A percentile compares a stretch with the other conserved stretches of the same genome.
Evolutionary conservation across 1,139 yeast genomes (phyloP).

Genomic region (Yamadazyma triangularis): DNA sequence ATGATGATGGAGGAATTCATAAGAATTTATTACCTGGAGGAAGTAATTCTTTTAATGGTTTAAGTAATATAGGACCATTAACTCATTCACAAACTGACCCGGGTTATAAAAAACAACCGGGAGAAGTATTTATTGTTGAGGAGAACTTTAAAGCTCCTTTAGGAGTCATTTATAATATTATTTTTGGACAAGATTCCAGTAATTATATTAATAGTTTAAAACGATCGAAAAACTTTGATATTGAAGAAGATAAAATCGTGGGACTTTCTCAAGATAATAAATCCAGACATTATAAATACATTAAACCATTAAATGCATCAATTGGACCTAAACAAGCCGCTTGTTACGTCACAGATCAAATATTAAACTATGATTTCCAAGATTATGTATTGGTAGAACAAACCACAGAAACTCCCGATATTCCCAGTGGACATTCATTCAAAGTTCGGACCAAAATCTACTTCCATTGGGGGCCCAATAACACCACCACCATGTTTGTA

Average conservation of each 20-base stretch:
- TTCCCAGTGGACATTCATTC: slow-evolving; percentile 87
- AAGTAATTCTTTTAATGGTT: slow-evolving; percentile 27
- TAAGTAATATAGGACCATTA: slow-evolving; percentile 34
- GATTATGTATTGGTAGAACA: slow-evolving; percentile 57
- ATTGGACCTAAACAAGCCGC: slow-evolving; percentile 94
- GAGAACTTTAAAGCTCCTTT: slow-evolving; percentile 69
- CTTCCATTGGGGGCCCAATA: slow-evolving; percentile 74
- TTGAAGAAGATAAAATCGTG: slow-evolving; percentile 49
- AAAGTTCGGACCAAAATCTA: slow-evolving; percentile 64
- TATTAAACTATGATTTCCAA: slow-evolving; percentile 61
- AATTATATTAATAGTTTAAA: slow-evolving; percentile 53
- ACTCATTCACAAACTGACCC: slow-evolving; percentile 34
- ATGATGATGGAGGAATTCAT: too few relatives aligned
- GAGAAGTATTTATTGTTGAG: slow-evolving; percentile 61
- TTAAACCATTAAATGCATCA: slow-evolving; percentile 75
- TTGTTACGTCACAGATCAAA: slow-evolving; percentile 70
- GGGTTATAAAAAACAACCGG: slow-evolving; percentile 47
- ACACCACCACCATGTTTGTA: slow-evolving; percentile 58
- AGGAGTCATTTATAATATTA: slow-evolving; percentile 65
- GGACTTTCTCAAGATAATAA: slow-evolving; percentile 26
- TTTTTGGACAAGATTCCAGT: slow-evolving; percentile 71
- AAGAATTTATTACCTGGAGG: slow-evolving; percentile 3
- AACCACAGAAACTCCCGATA: slow-evolving; percentile 82
- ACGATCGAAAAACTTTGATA: slow-evolving; percentile 69
- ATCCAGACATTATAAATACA: slow-evolving; percentile 62